Conservation (phyloP, 2,329 filamentous ascomycete genomes). For the Macrophomina tecta region DNA sequence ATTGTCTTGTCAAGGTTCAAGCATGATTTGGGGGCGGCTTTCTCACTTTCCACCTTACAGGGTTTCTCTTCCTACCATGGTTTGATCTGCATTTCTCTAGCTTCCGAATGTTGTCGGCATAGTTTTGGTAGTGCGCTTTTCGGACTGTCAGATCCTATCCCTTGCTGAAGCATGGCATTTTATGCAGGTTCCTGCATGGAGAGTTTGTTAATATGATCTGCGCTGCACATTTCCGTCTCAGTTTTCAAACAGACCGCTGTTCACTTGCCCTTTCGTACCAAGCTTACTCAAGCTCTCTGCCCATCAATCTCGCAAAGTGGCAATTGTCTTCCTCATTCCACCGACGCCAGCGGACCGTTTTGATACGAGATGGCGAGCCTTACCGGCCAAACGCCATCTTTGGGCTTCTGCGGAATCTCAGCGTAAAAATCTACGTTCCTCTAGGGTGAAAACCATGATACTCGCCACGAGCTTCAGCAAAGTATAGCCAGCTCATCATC, state of each 20-base stretch:
- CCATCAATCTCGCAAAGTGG: no score
- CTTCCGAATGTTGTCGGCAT: background rate
- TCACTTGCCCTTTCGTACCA: background rate
- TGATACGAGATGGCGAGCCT: no score
- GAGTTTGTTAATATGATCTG: background rate
- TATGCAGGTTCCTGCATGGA: constrained; percentile 1
- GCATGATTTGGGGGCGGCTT: constrained; percentile 14
- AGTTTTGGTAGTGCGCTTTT: background rate
- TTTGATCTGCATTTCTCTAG: background rate
- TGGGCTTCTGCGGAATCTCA: no score
- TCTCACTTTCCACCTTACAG: background rate
- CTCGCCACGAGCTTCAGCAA: no score
- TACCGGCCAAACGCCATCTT: no score
- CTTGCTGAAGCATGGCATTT: background rate
- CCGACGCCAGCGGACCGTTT: no score
- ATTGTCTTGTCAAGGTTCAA: constrained; percentile 8
- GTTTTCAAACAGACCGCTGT: background rate
- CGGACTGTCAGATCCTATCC: background rate
- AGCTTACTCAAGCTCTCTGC: no score
- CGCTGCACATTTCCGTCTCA: background rate
- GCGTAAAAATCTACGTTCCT: no score
- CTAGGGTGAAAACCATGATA: no score
- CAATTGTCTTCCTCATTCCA: no score
- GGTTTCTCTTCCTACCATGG: background rate
- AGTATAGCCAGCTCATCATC: no score